Evolutionary conservation across 208 protist genomes (phyloP).

Genomic region (Leishmania martiniquensis): DNA sequence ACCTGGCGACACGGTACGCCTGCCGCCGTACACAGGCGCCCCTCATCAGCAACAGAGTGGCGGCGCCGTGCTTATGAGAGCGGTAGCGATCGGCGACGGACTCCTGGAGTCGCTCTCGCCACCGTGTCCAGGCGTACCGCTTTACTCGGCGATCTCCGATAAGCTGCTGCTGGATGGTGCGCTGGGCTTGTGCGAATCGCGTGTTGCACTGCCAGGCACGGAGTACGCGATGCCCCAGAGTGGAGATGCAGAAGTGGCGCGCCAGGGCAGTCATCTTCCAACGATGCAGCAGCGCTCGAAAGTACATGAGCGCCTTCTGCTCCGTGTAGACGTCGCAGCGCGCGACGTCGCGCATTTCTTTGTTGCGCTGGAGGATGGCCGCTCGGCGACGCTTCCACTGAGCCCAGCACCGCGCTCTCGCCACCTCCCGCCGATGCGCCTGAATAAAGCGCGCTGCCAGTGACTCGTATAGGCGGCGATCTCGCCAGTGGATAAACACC

Average conservation of each 20-base stretch:
- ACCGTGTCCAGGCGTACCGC: constrained; percentile 17
- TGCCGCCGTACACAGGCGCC: neutral
- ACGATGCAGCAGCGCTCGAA: constrained; percentile 11
- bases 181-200: constrained; percentile 8
- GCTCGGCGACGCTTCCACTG: constrained; percentile 30
- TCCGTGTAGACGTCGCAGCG: constrained; percentile 35
- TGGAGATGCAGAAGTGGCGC: constrained; percentile 16
- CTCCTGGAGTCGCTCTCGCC: constrained; percentile 10
- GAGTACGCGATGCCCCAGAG: constrained; percentile 18
- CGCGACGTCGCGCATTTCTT: constrained; percentile 21
- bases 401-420: constrained; percentile 19
- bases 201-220: constrained; percentile 11
- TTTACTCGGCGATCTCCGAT: constrained; percentile 7
- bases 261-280: constrained; percentile 26
- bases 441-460: constrained; percentile 28
- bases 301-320: constrained; percentile 23
- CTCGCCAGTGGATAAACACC: constrained; percentile 40
- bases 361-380: neutral
- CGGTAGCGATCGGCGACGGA: constrained; percentile 6
- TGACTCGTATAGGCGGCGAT: constrained; percentile 39
- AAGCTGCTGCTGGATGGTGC: constrained; percentile 7
- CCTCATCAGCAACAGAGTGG: constrained; percentile 9
- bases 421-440: constrained; percentile 1
- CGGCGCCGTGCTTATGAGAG: neutral
- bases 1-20: neutral